A percentile compares a stretch with the other conserved stretches of the same genome.
phyloP scores from a whole-genome alignment of 2,329 filamentous ascomycete species.

The Calonectria honghensis region DNA sequence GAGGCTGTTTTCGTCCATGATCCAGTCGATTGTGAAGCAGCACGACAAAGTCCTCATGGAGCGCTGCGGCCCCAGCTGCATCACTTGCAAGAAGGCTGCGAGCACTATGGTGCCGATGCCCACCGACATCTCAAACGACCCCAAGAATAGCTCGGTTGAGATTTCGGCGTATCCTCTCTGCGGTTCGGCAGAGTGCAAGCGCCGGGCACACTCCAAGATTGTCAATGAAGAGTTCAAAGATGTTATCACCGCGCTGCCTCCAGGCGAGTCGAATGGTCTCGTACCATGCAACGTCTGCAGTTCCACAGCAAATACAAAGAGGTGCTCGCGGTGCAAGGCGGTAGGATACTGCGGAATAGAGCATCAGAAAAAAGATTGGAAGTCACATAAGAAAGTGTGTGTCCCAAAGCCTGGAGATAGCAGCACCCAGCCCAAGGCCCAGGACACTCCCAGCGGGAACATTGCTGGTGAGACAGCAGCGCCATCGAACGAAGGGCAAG shows the following conservation, averaged over 20 bases:
- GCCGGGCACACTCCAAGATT: neutral
- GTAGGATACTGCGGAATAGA: neutral
- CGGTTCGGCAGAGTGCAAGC: neutral
- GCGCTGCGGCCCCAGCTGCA: slow-evolving; percentile 8
- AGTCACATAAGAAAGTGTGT: neutral
- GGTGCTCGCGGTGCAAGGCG: neutral
- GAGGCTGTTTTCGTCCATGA: neutral
- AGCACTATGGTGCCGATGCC: slow-evolving; percentile 1
- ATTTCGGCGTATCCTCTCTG: slow-evolving; percentile 5
- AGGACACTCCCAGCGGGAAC: neutral
- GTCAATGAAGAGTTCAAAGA: slow-evolving; percentile 6
- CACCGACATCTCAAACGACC: neutral
- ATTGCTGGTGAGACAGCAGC: too few species aligned
- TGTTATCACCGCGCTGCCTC: neutral
- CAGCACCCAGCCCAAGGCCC: too few species aligned
- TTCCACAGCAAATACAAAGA: neutral
- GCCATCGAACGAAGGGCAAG: neutral
- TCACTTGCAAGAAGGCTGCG: slow-evolving; percentile 1
- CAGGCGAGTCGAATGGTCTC: neutral
- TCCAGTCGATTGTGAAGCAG: neutral
- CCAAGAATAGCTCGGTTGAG: neutral
- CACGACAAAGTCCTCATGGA: neutral
- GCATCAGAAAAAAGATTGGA: slow-evolving; percentile 14
- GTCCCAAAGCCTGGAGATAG: neutral
- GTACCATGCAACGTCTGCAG: neutral